Evolutionary conservation across 306 rosid genomes (phyloP).

Genomic region (Dalbergia cochinchinensis): DNA sequence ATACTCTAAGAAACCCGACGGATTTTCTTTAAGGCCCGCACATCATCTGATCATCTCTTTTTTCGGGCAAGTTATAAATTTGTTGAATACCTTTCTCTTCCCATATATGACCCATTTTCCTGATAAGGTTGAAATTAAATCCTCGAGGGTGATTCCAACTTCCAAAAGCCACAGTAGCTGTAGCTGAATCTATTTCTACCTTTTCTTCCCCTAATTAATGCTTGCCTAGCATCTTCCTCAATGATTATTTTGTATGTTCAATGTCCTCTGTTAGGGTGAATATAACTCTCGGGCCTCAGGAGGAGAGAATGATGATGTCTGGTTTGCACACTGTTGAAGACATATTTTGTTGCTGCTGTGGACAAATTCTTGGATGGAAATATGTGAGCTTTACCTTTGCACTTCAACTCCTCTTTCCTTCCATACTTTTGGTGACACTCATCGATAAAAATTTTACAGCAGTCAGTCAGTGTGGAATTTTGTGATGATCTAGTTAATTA

Average conservation of each 20-base stretch:
- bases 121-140: not conserved
- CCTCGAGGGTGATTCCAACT: not conserved
- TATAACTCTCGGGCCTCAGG: conserved; percentile 68
- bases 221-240: conserved; percentile 1
- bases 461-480: conserved; percentile 4
- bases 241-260: conserved; percentile 14
- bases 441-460: conserved; percentile 12
- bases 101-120: not conserved
- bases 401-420: conserved; percentile 16
- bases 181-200: not conserved
- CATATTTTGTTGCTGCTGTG: conserved; percentile 84
- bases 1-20: not conserved
- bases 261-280: conserved; percentile 68
- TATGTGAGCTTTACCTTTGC: conserved; percentile 68
- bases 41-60: not conserved
- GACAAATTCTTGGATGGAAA: conserved; percentile 94
- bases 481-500: conserved; percentile 15
- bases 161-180: not conserved
- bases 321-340: conserved; percentile 93
- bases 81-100: not conserved
- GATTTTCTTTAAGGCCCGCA: not conserved
- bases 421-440: conserved; percentile 22
- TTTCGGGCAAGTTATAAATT: not conserved
- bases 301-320: conserved; percentile 79
- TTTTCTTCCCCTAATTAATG: not conserved